Base-by-base conservation (phyloP, 1,284 basidiomycete genomes). In the Flammula alnicola region DNA sequence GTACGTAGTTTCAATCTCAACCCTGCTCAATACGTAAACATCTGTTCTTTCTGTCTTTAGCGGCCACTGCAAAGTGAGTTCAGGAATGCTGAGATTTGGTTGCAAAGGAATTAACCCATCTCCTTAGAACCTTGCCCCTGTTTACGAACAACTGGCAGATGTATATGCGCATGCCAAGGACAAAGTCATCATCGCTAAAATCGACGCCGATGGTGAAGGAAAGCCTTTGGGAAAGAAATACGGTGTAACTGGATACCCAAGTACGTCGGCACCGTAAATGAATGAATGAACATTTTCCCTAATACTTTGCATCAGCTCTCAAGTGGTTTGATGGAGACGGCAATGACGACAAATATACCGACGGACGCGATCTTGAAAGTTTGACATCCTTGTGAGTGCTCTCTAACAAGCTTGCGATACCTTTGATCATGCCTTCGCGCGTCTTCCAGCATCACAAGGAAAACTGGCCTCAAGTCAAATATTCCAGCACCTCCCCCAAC, bases 141-240 rank as follows among this genome's bases (percentile, higher is more conserved):
- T 75, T 3, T 98, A 92, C 60, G 95, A 96, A 67, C 79, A 95
- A 68, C 82, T 98, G 14, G 95, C 87, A 29, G 90, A 96, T 63
- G 88, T 90, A 9, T 98, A 87, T 64, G 73, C 80, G 4, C 79
- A 87, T 53, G 81, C 78, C 37, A 87, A 88, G 62, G 84, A 92
- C 68, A 91, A 90, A 65, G 90, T 98, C 19, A 61, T 93, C 46
- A 85, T 98, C 56, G 95, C 94, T 54, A 97, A 97, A 68, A 88
- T 96, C 5, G 94, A 98, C 61, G 95, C 93, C 1, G 95, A 98
- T 63, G 91, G 91, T 51, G 88, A 68, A 33, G 93, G 93, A 56
- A 86, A 84, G 63, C 75, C 81, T 1, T 63, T 92, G 27, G 89
- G 86, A 47, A 68, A 80, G 61, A 83, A 86, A 68, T 93, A 83